Percentiles rank a stretch among this genome's conserved stretches.
phyloP scores from a whole-genome alignment of 768 basidiomycete species.

The Agaricus sinodeliciosus region DNA sequence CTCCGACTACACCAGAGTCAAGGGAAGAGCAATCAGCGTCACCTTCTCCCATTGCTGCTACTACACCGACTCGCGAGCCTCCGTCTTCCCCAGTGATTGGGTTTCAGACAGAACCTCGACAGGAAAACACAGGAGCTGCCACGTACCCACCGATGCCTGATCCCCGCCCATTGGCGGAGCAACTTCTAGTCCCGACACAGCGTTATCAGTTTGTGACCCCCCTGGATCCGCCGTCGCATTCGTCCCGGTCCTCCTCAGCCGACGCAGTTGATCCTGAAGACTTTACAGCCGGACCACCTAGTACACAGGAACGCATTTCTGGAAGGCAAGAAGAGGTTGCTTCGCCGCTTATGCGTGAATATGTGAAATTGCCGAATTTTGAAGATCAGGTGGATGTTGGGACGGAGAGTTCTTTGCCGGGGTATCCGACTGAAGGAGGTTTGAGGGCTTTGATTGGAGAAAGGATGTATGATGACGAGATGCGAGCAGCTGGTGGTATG shows the following conservation, averaged over 20 bases:
- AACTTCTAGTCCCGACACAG: neutral
- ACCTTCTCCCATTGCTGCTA: no score
- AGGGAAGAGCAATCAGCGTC: no score
- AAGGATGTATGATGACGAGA: conserved; percentile 16
- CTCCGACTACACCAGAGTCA: no score
- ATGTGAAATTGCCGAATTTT: neutral
- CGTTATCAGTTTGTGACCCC: neutral
- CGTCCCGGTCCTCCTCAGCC: neutral
- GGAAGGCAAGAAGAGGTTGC: neutral
- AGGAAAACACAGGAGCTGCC: no score
- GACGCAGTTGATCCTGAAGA: neutral
- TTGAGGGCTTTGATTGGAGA: conserved; percentile 16
- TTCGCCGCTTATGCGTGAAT: neutral
- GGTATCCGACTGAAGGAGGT: conserved; percentile 14
- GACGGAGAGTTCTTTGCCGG: conserved; percentile 15
- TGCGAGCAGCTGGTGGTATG: conserved; percentile 12
- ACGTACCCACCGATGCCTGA: no score
- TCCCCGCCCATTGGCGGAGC: no score
- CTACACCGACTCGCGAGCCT: no score
- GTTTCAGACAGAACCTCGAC: no score
- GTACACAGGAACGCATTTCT: conserved; percentile 4
- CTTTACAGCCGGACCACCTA: neutral
- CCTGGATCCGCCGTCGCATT: neutral
- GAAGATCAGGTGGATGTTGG: conserved; percentile 8
- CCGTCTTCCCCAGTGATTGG: no score